phyloP scores from a whole-genome alignment of 306 rosid species.

The Rosa chinensis region DNA sequence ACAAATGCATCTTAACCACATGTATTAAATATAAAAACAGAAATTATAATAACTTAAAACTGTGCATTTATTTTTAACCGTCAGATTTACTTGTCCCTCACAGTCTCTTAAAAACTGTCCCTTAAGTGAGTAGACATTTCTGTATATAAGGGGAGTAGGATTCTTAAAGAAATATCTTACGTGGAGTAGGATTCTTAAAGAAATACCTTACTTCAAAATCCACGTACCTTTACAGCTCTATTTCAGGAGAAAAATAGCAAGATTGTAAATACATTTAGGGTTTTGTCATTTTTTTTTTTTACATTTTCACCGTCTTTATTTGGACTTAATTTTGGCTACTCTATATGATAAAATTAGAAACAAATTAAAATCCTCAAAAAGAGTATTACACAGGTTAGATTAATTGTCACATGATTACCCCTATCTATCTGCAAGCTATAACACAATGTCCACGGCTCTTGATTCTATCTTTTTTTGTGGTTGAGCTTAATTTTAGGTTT shows the following conservation, averaged over 20 bases:
- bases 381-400: neutral
- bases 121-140: no score
- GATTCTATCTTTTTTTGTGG: neutral
- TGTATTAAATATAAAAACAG: no score
- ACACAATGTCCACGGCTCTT: neutral
- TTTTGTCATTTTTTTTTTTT: neutral
- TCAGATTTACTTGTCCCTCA: no score
- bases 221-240: neutral
- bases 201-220: neutral
- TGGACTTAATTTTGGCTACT: neutral
- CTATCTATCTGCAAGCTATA: neutral
- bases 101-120: no score
- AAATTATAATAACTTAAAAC: no score
- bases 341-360: neutral
- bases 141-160: no score
- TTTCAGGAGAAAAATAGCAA: no score
- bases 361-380: neutral
- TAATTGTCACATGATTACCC: neutral
- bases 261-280: neutral
- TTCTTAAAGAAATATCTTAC: no score
- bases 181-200: neutral
- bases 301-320: neutral
- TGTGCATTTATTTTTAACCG: no score
- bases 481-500: neutral
- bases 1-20: no score